Percentiles rank a stretch among this genome's conserved stretches.
Evolutionary conservation across 2,329 filamentous ascomycete genomes (phyloP).

Genomic region (Fusarium sp.): DNA sequence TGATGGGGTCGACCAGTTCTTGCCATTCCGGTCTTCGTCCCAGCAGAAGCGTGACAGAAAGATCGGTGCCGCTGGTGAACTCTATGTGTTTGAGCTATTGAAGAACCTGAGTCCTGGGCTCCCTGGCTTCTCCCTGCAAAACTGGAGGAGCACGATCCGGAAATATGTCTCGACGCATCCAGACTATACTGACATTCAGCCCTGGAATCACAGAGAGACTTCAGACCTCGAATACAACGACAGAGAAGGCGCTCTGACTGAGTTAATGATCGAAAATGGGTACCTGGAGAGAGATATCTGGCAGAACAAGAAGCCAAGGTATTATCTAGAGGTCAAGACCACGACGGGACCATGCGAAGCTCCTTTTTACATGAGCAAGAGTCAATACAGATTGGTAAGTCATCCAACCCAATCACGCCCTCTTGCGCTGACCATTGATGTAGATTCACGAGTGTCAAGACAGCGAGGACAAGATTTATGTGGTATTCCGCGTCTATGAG

Average conservation of each 20-base stretch:
- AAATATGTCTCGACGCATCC: constrained; percentile 51
- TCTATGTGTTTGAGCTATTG: constrained; percentile 56
- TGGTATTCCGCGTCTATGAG: constrained; percentile 7
- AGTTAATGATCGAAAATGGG: constrained; percentile 47
- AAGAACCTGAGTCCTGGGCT: constrained; percentile 41
- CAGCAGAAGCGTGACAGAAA: neutral
- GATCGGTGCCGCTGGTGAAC: neutral
- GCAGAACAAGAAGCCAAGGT: constrained; percentile 48
- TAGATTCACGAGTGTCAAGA: neutral
- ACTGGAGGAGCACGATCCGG: constrained; percentile 62
- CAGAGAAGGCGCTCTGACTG: constrained; percentile 46
- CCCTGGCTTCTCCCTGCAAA: constrained; percentile 50
- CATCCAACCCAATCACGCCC: accelerated
- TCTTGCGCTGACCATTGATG: neutral
- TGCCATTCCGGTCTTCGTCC: neutral
- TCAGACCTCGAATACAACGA: constrained; percentile 61
- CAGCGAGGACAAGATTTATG: neutral
- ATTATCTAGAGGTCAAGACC: constrained; percentile 64
- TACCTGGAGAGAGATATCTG: constrained; percentile 46
- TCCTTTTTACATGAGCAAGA: constrained; percentile 60
- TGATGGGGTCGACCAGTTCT: neutral
- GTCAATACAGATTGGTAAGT: constrained; percentile 54
- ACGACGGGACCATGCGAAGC: constrained; percentile 52
- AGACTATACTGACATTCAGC: constrained; percentile 52
- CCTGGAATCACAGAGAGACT: constrained; percentile 55